Evolutionary conservation across 176 grass and related monocot species (phyloP).

Genomic region (Aegilops sharonensis): DNA sequence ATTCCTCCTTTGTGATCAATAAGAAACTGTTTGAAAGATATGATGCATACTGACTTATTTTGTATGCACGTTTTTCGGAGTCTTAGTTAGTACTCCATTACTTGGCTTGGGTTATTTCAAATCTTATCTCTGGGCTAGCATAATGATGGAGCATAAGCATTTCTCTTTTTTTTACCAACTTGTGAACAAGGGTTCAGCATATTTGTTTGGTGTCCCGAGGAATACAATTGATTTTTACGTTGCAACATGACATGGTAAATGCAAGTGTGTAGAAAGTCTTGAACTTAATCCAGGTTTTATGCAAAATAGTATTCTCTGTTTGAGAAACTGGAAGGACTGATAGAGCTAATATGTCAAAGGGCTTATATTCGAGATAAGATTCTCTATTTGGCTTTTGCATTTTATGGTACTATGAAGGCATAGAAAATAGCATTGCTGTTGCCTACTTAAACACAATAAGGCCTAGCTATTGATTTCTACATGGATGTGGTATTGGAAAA

Average conservation of each 20-base stretch:
- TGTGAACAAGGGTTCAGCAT: constrained; percentile 1
- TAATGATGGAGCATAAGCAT: neutral
- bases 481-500: neutral
- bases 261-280: neutral
- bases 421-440: neutral
- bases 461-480: neutral
- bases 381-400: neutral
- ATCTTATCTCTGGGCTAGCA: neutral
- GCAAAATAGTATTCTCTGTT: neutral
- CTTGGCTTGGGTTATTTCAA: constrained; percentile 1
- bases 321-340: neutral
- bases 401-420: neutral
- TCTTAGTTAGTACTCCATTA: neutral
- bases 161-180: neutral
- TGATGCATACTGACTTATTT: constrained; percentile 6
- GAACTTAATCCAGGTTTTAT: neutral
- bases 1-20: constrained; percentile 3
- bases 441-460: neutral
- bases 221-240: neutral
- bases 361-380: neutral
- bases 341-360: constrained; percentile 7
- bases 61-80: neutral
- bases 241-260: neutral
- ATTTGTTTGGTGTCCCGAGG: neutral
- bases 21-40: neutral